Conservation (phyloP, 1,284 basidiomycete genomes). For the Naganishia sp. region DNA sequence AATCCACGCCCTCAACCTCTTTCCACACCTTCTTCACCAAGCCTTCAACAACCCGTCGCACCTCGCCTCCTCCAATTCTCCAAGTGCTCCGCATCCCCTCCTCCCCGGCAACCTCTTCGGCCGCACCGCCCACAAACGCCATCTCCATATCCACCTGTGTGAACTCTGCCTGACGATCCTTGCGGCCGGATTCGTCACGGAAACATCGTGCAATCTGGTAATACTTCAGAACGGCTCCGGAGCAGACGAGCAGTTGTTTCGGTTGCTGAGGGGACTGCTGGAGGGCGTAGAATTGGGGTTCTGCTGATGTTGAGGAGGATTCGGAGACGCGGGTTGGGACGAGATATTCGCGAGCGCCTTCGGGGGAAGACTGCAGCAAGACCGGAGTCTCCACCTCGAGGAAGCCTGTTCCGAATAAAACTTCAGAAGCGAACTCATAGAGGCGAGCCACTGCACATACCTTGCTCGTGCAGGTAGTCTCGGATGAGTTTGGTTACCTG, state of each 20-base stretch:
- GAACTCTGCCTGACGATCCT: conserved; percentile 94
- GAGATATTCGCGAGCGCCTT: conserved; percentile 91
- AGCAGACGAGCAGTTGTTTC: conserved; percentile 88
- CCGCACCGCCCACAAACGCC: conserved; percentile 80
- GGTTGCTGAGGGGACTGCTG: conserved; percentile 95
- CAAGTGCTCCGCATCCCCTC: conserved; percentile 57
- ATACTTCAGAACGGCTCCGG: conserved; percentile 85
- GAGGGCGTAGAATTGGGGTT: conserved; percentile 79
- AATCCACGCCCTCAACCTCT: conserved; percentile 59
- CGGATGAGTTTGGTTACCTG: conserved; percentile 75
- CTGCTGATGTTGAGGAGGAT: conserved; percentile 28
- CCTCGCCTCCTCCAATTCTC: conserved; percentile 80
- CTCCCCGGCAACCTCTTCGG: conserved; percentile 46
- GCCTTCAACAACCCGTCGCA: conserved; percentile 72
- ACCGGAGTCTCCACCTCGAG: conserved; percentile 91
- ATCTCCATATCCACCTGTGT: conserved; percentile 96
- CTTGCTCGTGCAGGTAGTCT: conserved; percentile 69
- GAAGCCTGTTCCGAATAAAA: conserved; percentile 61
- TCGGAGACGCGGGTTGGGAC: conserved; percentile 72
- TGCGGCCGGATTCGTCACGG: conserved; percentile 90
- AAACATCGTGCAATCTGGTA: conserved; percentile 93
- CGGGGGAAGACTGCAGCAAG: conserved; percentile 87
- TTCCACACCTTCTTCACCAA: conserved; percentile 75
- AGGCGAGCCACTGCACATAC: conserved; percentile 53
- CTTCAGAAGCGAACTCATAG: not conserved